Percentiles rank a stretch among this genome's conserved stretches.
Evolutionary conservation across 2,329 filamentous ascomycete genomes (phyloP).

Genomic region (Penicillium sp.): DNA sequence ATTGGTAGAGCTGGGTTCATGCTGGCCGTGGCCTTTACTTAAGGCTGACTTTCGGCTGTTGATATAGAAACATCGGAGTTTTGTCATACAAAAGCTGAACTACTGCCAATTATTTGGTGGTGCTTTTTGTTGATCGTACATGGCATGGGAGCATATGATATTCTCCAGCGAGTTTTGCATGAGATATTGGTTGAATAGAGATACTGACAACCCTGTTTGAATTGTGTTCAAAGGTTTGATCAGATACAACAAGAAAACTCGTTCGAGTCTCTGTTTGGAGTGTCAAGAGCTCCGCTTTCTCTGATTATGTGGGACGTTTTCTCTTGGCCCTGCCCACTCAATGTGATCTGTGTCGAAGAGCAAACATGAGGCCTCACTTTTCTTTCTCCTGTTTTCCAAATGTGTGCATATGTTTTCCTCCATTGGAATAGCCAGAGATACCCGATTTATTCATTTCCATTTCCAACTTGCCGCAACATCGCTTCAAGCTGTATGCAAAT

Average conservation of each 20-base stretch:
- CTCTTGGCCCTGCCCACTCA: neutral
- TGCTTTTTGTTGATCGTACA: neutral
- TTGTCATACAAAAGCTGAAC: neutral
- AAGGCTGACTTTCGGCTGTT: neutral
- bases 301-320: slow-evolving; percentile 1
- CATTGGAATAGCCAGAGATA: slow-evolving; percentile 4
- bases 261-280: neutral
- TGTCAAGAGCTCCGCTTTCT: neutral
- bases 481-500: neutral
- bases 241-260: neutral
- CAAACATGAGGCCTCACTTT: neutral
- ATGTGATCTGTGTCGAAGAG: neutral
- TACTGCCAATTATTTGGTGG: neutral
- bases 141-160: neutral
- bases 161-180: neutral
- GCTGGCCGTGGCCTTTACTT: neutral
- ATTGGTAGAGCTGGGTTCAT: neutral
- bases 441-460: neutral
- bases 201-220: neutral
- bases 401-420: slow-evolving; percentile 1
- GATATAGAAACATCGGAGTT: neutral
- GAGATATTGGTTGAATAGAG: neutral
- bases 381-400: neutral
- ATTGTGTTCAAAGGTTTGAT: neutral
- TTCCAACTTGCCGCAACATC: neutral